Evolutionary conservation across 805 yeast species (phyloP), one percentile per base, ranked within the genome.

Genomic region (Kodamaea hsintzibuensis): DNA sequence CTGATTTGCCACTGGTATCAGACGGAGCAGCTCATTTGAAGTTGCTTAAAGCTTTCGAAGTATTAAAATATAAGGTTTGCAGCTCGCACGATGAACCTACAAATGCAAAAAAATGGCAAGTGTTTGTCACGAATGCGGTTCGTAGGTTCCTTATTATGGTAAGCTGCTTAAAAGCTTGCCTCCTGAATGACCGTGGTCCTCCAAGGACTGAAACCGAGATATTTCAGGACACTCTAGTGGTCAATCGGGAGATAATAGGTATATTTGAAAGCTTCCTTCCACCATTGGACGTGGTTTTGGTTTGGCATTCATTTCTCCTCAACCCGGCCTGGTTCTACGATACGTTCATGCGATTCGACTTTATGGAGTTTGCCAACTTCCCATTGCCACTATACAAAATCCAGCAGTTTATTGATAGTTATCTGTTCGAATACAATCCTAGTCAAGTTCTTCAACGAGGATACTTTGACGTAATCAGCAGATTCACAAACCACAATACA

Each of bases 281-380:
- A 1, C 67, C 67, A 2, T 51, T 65, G 44, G 69, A 65, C 47
- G 60, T 65, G 5, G 17, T 63, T 14, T 52, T 64, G 60, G 62
- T 65, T 12, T 65, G 68, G 69, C 62, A 65, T 40, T 55, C 63
- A 1, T 62, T 64, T 40, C 38, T 63, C 40, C 52, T 63, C 45
- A 62, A 64, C 37, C 64, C 67, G 3, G 42, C 42, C 37, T 22
- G 59, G 2, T 57, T 50, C 37, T 57, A 60, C 46, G 65, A 63
- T 17, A 52, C 49, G 7, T 57, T 59, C 39, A 52, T 47, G 10
- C 55, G 64, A 22, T 61, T 57, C 48, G 44, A 57, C 35, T 57
- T 62, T 37, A 12, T 54, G n/a, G 50, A 52, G 30, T 61, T 64
- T 47, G 55, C 58, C 17, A 47, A 47, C 9, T 56, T 47, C 49